Percentiles rank a stretch among this genome's conserved stretches.
Evolutionary conservation across 192 early-diverging fungal species (phyloP).

Genomic region (Dimargaris cristalligena): DNA sequence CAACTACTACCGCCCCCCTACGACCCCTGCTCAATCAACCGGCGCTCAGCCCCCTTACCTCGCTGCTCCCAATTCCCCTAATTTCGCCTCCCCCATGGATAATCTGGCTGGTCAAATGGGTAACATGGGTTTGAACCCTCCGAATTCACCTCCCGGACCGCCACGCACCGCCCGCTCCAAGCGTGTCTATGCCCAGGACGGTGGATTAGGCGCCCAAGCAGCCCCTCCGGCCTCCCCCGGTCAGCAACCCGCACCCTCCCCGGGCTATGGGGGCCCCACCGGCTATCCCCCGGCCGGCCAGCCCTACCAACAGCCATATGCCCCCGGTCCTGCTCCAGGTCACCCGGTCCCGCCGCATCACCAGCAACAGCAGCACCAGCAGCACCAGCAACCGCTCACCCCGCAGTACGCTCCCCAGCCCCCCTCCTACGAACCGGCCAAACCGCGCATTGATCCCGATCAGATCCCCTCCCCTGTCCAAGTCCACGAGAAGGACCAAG

Average conservation of each 20-base stretch:
- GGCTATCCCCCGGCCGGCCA: background rate
- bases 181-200: slow-evolving; percentile 9
- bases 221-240: background rate
- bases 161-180: slow-evolving; percentile 1
- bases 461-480: slow-evolving; percentile 80
- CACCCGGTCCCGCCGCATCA: slow-evolving; percentile 10
- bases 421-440: slow-evolving; percentile 23
- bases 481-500: slow-evolving; percentile 72
- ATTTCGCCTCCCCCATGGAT: slow-evolving; percentile 8
- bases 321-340: slow-evolving; percentile 18
- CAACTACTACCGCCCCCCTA: slow-evolving; percentile 2
- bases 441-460: slow-evolving; percentile 76
- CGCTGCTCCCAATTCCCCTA: background rate
- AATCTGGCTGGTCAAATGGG: slow-evolving; percentile 11
- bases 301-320: background rate
- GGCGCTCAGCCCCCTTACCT: background rate
- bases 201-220: background rate
- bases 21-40: background rate
- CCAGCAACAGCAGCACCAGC: slow-evolving; percentile 15
- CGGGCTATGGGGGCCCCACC: background rate
- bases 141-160: background rate
- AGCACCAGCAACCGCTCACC: slow-evolving; percentile 19
- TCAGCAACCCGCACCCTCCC: background rate
- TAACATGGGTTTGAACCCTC: slow-evolving; percentile 7
- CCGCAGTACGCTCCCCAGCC: slow-evolving; percentile 13